These are phyloP conservation scores for Tulasnella sp. DNA, from an alignment of 768 basidiomycete genomes.

Conservation along the genomic window DNA sequence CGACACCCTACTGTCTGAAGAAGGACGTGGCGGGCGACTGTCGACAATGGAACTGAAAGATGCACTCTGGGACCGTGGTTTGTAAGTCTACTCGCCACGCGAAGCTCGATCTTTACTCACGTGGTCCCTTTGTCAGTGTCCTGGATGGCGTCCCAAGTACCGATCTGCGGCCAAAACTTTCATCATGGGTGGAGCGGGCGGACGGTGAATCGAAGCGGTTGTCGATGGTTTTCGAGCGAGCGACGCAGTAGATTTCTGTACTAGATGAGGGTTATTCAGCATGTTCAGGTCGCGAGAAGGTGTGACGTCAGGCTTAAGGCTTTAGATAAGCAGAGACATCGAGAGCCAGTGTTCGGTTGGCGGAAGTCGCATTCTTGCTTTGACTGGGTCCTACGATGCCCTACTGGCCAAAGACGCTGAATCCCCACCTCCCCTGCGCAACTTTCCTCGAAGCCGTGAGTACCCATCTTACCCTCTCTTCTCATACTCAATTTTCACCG, in stretches of 20 bases:
- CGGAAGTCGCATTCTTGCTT: too few relatives aligned
- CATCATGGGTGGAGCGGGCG: not conserved
- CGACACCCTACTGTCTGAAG: constrained; percentile 47
- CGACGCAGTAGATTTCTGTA: constrained; percentile 4
- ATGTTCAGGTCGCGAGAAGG: too few relatives aligned
- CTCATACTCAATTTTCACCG: not conserved
- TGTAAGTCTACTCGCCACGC: constrained; percentile 40
- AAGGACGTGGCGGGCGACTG: constrained; percentile 35
- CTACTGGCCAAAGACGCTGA: too few relatives aligned
- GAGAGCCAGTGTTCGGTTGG: too few relatives aligned
- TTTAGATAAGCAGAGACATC: too few relatives aligned
- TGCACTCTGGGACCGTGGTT: constrained; percentile 62
- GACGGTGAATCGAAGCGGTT: not conserved
- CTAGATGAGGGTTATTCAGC: too few relatives aligned
- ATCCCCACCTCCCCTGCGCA: too few relatives aligned
- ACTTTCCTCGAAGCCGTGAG: constrained; percentile 2
- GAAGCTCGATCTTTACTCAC: not conserved
- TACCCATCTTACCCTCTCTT: not conserved
- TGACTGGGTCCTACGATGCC: too few relatives aligned
- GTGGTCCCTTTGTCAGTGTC: not conserved
- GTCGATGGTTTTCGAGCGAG: not conserved
- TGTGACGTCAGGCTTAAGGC: too few relatives aligned
- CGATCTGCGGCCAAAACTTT: constrained; percentile 3
- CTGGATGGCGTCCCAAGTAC: not conserved
- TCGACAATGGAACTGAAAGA: constrained; percentile 45